Evolutionary conservation across 108 stramenopile species (phyloP), one percentile per base, ranked within the genome.

Genomic region (Ochromonas danica): DNA sequence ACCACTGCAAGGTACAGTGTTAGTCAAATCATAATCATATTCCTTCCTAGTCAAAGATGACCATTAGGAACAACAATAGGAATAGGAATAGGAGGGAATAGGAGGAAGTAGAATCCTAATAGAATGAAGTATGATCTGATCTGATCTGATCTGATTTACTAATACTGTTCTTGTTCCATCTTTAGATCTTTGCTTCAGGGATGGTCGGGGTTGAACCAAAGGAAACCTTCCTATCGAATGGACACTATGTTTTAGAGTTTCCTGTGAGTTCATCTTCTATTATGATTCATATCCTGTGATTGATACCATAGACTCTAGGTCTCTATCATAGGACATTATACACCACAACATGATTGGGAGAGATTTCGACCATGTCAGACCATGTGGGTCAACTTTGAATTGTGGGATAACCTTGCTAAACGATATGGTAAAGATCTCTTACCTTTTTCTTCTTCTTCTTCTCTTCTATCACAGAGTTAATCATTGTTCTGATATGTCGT

Each of bases 221-320:
- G 63, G 63, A 67, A 67, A 67, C 10, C 33, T 67, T 14, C 31
- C 35, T 67, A 6, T 35, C 27, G 17, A 67, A 67, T 36, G 63
- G 63, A 6, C 63, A 67, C 31, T 67, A 67, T 67, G 63, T 67
- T 6, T 6, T 67, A 31, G 25, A 67, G 3, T 67, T 67, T 33
- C 63, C 63, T 31, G 63, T 67, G 25, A 67, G 63, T 67, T 67
- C 17, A 31, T 67, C 17, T 14, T 28, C 6, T 67, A 67, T 10
- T 35, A 28, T 33, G 30, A 33, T 36, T 31, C 25, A 35, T 67
- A 36, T 67, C 25, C 3, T 67, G 27, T 28, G 17, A 10, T 31
- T 67, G 33, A 14, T 67, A 25, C 63, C 63, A 36, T 35, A 28
- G 31, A 51, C 22, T 14, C 6, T 36, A 67, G 63, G 35, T 67